Conservation (phyloP, 75 land plant genomes). For the Pinus albicaulis region DNA sequence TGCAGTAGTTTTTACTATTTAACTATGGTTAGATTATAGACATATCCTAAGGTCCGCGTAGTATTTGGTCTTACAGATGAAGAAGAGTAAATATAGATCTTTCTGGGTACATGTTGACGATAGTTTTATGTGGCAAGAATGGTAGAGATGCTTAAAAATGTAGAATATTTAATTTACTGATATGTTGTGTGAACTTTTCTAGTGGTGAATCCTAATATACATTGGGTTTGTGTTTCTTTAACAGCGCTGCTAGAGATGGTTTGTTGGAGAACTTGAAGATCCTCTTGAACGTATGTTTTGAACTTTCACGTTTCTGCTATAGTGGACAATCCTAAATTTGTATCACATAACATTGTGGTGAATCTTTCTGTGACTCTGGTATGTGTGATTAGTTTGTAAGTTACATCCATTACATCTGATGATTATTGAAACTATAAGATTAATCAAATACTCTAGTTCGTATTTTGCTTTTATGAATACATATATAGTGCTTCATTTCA, state of each 20-base stretch:
- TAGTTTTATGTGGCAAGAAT: no score
- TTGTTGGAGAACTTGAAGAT: constrained; percentile 14
- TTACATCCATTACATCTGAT: background rate
- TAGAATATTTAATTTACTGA: no score
- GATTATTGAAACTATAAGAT: background rate
- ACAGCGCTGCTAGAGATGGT: constrained; percentile 36
- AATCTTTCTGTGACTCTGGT: background rate
- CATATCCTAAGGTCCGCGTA: no score
- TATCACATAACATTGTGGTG: background rate
- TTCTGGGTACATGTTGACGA: no score
- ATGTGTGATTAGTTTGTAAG: background rate
- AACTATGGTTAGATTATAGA: no score
- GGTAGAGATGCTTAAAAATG: no score
- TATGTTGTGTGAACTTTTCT: no score
- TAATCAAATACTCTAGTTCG: background rate
- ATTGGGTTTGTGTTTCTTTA: background rate
- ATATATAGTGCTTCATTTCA: background rate
- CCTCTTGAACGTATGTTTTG: constrained; percentile 22
- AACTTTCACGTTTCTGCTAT: background rate
- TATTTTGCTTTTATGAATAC: background rate
- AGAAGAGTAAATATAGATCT: no score
- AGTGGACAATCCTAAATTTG: background rate
- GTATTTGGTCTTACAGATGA: no score
- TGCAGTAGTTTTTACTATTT: no score
- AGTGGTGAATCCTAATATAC: no score